Conservation (phyloP, 192 early-diverging fungal genomes). For the Spizellomyces punctatus region DNA sequence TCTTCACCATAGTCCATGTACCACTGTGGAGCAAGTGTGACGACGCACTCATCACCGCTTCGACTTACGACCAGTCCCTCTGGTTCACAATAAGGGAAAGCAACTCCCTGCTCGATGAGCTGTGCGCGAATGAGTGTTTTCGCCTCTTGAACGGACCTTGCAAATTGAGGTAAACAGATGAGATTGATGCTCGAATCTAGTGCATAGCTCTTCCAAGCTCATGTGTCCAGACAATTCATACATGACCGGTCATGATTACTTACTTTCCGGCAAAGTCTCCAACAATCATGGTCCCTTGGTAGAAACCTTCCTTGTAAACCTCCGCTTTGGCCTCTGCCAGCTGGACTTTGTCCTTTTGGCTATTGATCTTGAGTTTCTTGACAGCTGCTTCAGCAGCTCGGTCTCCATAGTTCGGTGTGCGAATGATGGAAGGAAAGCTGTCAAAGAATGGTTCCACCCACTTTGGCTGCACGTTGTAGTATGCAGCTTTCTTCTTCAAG, state of each 20-base stretch:
- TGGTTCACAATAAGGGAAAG: slow-evolving; percentile 93
- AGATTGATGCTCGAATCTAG: background rate
- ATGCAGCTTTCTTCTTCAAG: slow-evolving; percentile 90
- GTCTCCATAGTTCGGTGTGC: slow-evolving; percentile 83
- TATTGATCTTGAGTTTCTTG: slow-evolving; percentile 91
- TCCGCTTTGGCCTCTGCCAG: slow-evolving; percentile 91
- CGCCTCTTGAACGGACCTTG: slow-evolving; percentile 79
- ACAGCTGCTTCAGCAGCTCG: slow-evolving; percentile 83
- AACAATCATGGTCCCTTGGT: slow-evolving; percentile 83
- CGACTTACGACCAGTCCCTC: slow-evolving; percentile 91
- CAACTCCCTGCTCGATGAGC: slow-evolving; percentile 72
- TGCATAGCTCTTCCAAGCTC: too few species aligned
- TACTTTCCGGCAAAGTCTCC: slow-evolving; percentile 76
- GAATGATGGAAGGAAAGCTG: slow-evolving; percentile 77
- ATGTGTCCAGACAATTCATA: too few species aligned
- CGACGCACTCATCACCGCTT: slow-evolving; percentile 96
- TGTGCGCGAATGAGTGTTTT: slow-evolving; percentile 79
- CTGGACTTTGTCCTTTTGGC: slow-evolving; percentile 93
- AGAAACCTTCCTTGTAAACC: slow-evolving; percentile 98
- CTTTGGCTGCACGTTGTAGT: slow-evolving; percentile 83
- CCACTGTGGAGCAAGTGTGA: slow-evolving; percentile 96
- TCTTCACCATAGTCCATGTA: slow-evolving; percentile 97
- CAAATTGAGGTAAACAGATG: background rate
- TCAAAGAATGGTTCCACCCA: slow-evolving; percentile 78
- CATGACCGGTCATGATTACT: background rate